Conservation (phyloP, 75 land plant genomes). For the Sequoiadendron giganteum region DNA sequence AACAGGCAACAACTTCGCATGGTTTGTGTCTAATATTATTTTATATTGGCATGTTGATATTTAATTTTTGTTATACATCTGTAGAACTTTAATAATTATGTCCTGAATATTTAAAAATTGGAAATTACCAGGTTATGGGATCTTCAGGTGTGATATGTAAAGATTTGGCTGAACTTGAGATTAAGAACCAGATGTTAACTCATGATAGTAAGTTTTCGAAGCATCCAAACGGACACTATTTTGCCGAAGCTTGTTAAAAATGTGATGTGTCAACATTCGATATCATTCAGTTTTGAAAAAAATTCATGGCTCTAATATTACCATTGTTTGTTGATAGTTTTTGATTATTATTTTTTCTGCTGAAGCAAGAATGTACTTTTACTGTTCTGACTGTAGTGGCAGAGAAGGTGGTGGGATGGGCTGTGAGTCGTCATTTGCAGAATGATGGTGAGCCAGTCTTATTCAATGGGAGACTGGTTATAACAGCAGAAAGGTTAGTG, state of each 20-base stretch:
- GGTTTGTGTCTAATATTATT: slow-evolving; percentile 13
- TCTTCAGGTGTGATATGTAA: slow-evolving; percentile 36
- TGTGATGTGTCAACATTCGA: not conserved
- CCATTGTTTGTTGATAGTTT: not conserved
- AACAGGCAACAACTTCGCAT: slow-evolving; percentile 46
- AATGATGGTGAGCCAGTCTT: slow-evolving; percentile 30
- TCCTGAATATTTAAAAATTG: not conserved
- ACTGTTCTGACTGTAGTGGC: slow-evolving; percentile 29
- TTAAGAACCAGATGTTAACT: slow-evolving; percentile 37
- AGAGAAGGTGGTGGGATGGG: slow-evolving; percentile 51
- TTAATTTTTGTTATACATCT: not conserved
- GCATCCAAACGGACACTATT: not conserved
- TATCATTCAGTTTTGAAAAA: not conserved
- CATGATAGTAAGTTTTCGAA: slow-evolving; percentile 33
- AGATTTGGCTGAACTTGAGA: slow-evolving; percentile 34
- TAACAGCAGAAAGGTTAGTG: slow-evolving; percentile 35
- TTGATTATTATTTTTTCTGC: not conserved
- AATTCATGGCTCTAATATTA: not conserved
- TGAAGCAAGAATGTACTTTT: not conserved
- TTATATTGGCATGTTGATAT: not conserved
- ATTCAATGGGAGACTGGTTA: slow-evolving; percentile 33
- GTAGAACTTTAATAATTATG: not conserved
- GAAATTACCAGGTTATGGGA: slow-evolving; percentile 40
- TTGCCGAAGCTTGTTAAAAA: not conserved
- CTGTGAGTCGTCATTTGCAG: slow-evolving; percentile 40